phyloP scores from a whole-genome alignment of 116 monocot species.

The Dioscorea cayenensis region DNA sequence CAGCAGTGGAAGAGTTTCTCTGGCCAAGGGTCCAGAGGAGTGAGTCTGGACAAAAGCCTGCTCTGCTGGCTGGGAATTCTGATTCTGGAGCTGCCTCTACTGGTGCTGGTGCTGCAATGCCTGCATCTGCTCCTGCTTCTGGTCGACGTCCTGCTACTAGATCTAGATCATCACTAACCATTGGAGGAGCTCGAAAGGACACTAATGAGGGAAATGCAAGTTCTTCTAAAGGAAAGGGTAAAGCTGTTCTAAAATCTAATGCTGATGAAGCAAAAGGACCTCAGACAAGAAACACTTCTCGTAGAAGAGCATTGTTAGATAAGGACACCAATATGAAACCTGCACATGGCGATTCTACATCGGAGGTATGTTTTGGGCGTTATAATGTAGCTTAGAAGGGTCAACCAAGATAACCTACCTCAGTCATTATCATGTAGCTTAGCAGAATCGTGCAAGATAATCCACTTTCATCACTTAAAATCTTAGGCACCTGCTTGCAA shows the following conservation, averaged over 20 bases:
- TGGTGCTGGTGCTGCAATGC: slow-evolving; percentile 38
- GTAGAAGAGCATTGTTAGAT: slow-evolving; percentile 66
- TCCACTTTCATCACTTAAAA: too few relatives aligned
- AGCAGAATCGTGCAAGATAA: too few relatives aligned
- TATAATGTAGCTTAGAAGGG: background rate
- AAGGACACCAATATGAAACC: slow-evolving; percentile 66
- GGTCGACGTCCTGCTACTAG: slow-evolving; percentile 64
- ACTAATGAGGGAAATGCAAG: slow-evolving; percentile 43
- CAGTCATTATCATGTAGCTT: background rate
- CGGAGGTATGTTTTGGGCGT: slow-evolving; percentile 56
- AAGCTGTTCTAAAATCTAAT: slow-evolving; percentile 72
- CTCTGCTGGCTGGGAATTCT: slow-evolving; percentile 36
- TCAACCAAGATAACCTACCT: too few relatives aligned
- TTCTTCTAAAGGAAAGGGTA: slow-evolving; percentile 85
- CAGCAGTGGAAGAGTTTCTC: slow-evolving; percentile 94
- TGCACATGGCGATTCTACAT: slow-evolving; percentile 52
- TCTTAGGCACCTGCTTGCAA: too few relatives aligned
- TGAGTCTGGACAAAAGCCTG: slow-evolving; percentile 61
- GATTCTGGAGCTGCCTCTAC: slow-evolving; percentile 39
- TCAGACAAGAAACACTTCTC: slow-evolving; percentile 74
- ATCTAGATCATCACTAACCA: slow-evolving; percentile 59
- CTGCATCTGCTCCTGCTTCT: slow-evolving; percentile 39
- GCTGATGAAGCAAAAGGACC: slow-evolving; percentile 66
- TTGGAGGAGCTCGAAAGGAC: slow-evolving; percentile 54
- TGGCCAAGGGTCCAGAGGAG: slow-evolving; percentile 89